Evolutionary conservation across 176 grass and related monocot species (phyloP).

Genomic region (Zoysia pacifica): DNA sequence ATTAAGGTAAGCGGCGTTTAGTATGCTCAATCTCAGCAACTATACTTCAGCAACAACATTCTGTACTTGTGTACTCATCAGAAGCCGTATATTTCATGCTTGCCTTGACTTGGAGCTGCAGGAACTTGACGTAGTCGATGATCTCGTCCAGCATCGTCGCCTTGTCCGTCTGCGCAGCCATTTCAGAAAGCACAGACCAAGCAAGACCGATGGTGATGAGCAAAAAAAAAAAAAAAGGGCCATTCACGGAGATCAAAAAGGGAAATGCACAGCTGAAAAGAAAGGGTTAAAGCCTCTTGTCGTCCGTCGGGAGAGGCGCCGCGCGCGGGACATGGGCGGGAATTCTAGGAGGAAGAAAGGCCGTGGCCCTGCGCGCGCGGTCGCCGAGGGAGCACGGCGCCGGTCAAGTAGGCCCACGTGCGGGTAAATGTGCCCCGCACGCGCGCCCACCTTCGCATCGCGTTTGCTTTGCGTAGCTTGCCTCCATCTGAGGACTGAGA

Average conservation of each 20-base stretch:
- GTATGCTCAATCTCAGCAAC: constrained; percentile 15
- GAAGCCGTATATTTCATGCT: constrained; percentile 27
- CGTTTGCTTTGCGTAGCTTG: background rate
- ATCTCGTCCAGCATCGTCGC: constrained; percentile 98
- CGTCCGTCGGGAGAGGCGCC: constrained; percentile 30
- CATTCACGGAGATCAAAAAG: constrained; percentile 1
- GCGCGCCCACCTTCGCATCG: constrained; percentile 21
- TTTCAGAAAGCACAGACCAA: no score
- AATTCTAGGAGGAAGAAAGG: constrained; percentile 40
- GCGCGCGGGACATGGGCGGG: constrained; percentile 38
- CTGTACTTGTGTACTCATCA: background rate
- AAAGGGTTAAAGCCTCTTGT: constrained; percentile 16
- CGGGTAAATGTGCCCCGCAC: constrained; percentile 55
- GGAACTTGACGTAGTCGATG: constrained; percentile 90
- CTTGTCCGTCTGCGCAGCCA: constrained; percentile 65
- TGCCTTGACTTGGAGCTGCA: constrained; percentile 85
- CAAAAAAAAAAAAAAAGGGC: background rate
- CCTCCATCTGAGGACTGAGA: background rate
- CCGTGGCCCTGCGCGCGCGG: constrained; percentile 19
- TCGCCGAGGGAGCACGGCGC: constrained; percentile 49
- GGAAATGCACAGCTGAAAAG: constrained; percentile 21
- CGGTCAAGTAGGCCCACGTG: constrained; percentile 41
- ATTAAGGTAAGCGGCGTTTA: constrained; percentile 3
- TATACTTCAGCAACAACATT: constrained; percentile 7
- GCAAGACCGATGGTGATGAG: background rate